Evolutionary conservation across 768 basidiomycete species (phyloP), one percentile per base, ranked within the genome.

Genomic region (Strobilomyces dryophilus): DNA sequence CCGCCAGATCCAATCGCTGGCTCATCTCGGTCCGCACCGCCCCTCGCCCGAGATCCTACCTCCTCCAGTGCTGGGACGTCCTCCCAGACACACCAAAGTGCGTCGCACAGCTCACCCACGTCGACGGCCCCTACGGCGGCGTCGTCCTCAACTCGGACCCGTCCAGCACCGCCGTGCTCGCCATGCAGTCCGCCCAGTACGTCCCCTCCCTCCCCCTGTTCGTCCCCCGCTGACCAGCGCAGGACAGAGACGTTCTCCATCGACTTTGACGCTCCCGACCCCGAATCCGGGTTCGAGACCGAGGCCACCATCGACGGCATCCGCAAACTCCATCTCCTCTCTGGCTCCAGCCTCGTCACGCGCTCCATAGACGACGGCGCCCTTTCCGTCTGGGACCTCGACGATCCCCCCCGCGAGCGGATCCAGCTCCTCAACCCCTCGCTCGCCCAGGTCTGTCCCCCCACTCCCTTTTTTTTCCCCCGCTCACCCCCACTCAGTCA

Each of bases 41-140:
- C 1, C 52, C 51, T 0, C 64, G 51, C 1, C 60, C 63, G 0
- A 63, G 67, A 17, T 44, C 55, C 12, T 76, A 73, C 27, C 66
- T 66, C 21, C 51, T 85, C 26, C 79, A 81, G 36, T 82, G 82
- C 58, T 86, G 85, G 85, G 80, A 85, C 56, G 42, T 83, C 9
- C 45, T 62, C 0, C 10, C 51, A 11, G 48, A 60, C 3, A 54
- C 64, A 0, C 74, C 78, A 0, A 56, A 46, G 8, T 80, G 77
- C 55, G 61, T 82, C 32, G 82, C 82, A 1, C 61, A 67, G 6
- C 71, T 73, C 46, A 51, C 15, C 1, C 67, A 60, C 57, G 60
- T 49, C 31, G 66, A 74, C 29, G 64, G 59, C 5, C 69, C 67
- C 11, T 73, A 77, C 39, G 66, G 72, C n/a, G 75, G 77, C 10